Percentiles rank a stretch among this genome's conserved stretches.
Evolutionary conservation across 2,329 filamentous ascomycete genomes (phyloP).

Genomic region (Aureobasidium sp.): DNA sequence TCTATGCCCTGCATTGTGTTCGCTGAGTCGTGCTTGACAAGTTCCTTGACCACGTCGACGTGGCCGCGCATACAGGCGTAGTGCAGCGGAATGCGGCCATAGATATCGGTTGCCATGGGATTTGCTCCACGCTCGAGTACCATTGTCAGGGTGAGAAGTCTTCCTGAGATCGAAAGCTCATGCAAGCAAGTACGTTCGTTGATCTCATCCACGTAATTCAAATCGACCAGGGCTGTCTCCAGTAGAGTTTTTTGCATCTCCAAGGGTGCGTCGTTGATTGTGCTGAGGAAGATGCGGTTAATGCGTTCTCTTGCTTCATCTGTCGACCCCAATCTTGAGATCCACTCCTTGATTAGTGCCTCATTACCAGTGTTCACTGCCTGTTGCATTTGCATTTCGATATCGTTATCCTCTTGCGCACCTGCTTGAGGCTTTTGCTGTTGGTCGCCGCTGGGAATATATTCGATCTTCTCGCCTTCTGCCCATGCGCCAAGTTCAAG

Average conservation of each 20-base stretch:
- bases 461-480: constrained; percentile 88
- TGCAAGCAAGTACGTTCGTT: constrained; percentile 96
- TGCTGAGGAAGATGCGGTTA: constrained; percentile 82
- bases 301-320: constrained; percentile 65
- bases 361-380: constrained; percentile 77
- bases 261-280: constrained; percentile 76
- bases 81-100: constrained; percentile 85
- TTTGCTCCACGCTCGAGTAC: constrained; percentile 71
- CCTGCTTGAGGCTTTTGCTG: constrained; percentile 29
- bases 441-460: constrained; percentile 30
- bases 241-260: constrained; percentile 69
- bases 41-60: constrained; percentile 69
- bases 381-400: constrained; percentile 81
- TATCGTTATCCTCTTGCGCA: constrained; percentile 79
- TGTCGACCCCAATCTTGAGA: constrained; percentile 60
- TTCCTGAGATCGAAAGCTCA: constrained; percentile 92
- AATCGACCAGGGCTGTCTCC: constrained; percentile 73
- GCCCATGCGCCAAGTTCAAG: constrained; percentile 95
- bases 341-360: constrained; percentile 68
- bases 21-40: constrained; percentile 49
- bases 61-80: constrained; percentile 95
- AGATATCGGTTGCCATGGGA: constrained; percentile 77
- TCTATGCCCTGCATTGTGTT: constrained; percentile 25
- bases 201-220: constrained; percentile 94
- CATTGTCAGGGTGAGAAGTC: constrained; percentile 66